Evolutionary conservation across 2,329 filamentous ascomycete species (phyloP).

Genomic region (Verruconis gallopava): DNA sequence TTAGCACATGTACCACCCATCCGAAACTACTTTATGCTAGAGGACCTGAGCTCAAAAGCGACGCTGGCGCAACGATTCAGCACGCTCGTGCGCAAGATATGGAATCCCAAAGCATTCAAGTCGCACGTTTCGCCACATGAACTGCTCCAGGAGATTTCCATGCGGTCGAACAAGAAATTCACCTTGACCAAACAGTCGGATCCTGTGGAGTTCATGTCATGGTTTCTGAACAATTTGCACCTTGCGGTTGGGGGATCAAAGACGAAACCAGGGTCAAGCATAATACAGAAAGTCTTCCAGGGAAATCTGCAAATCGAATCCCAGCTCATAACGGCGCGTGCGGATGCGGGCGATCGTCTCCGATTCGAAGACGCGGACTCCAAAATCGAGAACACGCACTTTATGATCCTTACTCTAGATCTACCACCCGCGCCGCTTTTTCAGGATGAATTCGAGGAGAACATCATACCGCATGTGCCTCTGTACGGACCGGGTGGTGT

Average conservation of each 20-base stretch:
- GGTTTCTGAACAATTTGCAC: conserved; percentile 95
- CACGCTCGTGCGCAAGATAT: conserved; percentile 88
- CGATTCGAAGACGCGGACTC: conserved; percentile 90
- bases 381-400: conserved; percentile 62
- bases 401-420: conserved; percentile 86
- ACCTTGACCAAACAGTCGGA: conserved; percentile 84
- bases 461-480: conserved; percentile 90
- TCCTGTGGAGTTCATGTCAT: conserved; percentile 89
- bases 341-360: conserved; percentile 73
- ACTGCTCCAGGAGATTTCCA: conserved; percentile 82
- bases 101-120: conserved; percentile 95
- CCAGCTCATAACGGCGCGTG: conserved; percentile 83
- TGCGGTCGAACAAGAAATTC: conserved; percentile 85
- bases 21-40: conserved; percentile 82
- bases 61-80: conserved; percentile 82
- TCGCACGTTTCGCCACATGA: conserved; percentile 95
- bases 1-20: conserved; percentile 81
- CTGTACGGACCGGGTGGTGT: conserved; percentile 51
- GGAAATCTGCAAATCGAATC: conserved; percentile 85
- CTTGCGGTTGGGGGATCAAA: conserved; percentile 82
- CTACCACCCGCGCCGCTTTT: conserved; percentile 86
- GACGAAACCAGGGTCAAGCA: conserved; percentile 69
- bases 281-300: conserved; percentile 88
- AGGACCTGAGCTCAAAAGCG: conserved; percentile 59
- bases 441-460: conserved; percentile 85